Base-by-base conservation (phyloP, 805 yeast genomes). In the Debaryomyces maramus region DNA sequence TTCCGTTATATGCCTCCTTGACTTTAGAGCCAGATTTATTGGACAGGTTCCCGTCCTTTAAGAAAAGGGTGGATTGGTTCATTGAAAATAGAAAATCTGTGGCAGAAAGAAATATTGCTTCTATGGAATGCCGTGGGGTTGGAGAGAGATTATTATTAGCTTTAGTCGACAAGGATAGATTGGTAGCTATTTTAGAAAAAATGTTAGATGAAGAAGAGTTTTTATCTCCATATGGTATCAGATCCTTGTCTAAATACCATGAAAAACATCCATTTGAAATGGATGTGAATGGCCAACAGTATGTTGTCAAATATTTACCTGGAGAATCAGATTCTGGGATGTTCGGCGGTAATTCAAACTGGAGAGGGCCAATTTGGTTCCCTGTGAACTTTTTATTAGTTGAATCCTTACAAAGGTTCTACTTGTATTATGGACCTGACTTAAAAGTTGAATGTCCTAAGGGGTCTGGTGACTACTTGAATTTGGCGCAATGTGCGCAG, bases 291-390 rank as follows among this genome's bases (percentile, higher is more conserved):
- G 95, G 95, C 13, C 73, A 79, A 49, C 69, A 73, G 28, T 89
- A 82, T 62, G 67, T 72, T 32, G 90, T 88, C 22, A 75, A 77
- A 43, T 88, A 88, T 61, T 75, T 88, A 39, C 84, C 95, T 4
- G 96, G 95, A 21, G 96, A 88, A 56, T 85, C 95, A 20, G 91
- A 88, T 57, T 83, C 95, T 5, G 96, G 96, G 4, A 78, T 90
- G 78, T 89, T 89, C 73, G 97, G 97, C 36, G 97, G 97, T 43
- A 89, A 89, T 61, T 88, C 96, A 16, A 89, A 89, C 64, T 89
- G 97, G 97, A 77, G 97, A 61, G 97, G 97, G 2, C 97, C 97
- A 11, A 88, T 89, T 51, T 89, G 97, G 97, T 88, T 89, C 73
- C 96, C 97, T 15, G 87, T 87, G 9, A 89, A 85, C 55, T 89